Evolutionary conservation across 2,329 filamentous ascomycete species (phyloP).

Genomic region (Clarireedia homoeocarpa): DNA sequence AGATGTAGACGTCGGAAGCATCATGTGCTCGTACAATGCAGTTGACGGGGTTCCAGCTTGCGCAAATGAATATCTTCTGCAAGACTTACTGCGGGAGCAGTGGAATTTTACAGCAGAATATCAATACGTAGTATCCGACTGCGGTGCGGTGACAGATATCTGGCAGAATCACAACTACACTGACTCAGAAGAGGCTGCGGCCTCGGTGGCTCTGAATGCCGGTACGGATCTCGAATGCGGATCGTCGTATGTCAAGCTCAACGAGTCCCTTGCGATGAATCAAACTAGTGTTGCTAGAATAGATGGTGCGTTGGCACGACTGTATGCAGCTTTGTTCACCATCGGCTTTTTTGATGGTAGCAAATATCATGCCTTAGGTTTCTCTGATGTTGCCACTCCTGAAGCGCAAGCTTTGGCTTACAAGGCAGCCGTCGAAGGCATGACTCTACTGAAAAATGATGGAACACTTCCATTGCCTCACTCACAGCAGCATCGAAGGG

Average conservation of each 20-base stretch:
- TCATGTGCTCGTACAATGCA: slow-evolving; percentile 58
- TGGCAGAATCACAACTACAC: slow-evolving; percentile 32
- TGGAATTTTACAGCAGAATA: slow-evolving; percentile 56
- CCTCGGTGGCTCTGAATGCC: slow-evolving; percentile 15
- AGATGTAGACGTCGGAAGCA: slow-evolving; percentile 47
- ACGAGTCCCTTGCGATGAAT: slow-evolving; percentile 20
- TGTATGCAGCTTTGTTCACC: slow-evolving; percentile 46
- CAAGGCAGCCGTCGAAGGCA: slow-evolving; percentile 20
- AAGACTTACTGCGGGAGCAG: slow-evolving; percentile 54
- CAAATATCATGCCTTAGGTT: slow-evolving; percentile 38
- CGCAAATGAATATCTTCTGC: slow-evolving; percentile 52
- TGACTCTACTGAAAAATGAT: slow-evolving; percentile 23
- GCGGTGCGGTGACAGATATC: slow-evolving; percentile 54
- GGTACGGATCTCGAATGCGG: slow-evolving; percentile 22
- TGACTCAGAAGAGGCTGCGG: slow-evolving; percentile 11
- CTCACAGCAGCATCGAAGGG: neutral
- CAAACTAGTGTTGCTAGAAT: slow-evolving; percentile 38
- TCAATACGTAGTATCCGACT: slow-evolving; percentile 42
- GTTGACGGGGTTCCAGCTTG: slow-evolving; percentile 61
- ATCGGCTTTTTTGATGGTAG: slow-evolving; percentile 50
- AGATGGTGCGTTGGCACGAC: slow-evolving; percentile 41
- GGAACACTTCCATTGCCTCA: slow-evolving; percentile 20
- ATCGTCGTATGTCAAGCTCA: slow-evolving; percentile 9
- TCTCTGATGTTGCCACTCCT: slow-evolving; percentile 30
- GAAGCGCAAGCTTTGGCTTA: slow-evolving; percentile 15